These are phyloP conservation scores for Acer negundo DNA, from an alignment of 345 rosid genomes.

Conservation along the genomic window DNA sequence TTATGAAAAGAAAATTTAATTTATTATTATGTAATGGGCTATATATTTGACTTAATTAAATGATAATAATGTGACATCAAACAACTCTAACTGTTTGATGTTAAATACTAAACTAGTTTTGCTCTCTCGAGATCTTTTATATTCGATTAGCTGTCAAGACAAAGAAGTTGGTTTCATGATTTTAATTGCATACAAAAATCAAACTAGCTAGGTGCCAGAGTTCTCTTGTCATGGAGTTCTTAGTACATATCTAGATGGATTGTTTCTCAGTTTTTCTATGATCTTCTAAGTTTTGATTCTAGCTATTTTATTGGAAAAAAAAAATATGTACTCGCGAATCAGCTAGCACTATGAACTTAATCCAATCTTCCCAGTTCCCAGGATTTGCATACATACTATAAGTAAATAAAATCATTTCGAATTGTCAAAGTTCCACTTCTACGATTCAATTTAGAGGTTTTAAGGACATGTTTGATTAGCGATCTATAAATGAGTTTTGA, in stretches of 20 bases:
- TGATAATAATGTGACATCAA: too few species aligned
- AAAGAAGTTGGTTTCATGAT: conserved; percentile 1
- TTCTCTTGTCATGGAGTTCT: background rate
- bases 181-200: background rate
- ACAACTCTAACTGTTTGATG: background rate
- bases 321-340: too few species aligned
- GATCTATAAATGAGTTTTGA: too few species aligned
- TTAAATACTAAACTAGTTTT: background rate
- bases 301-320: background rate
- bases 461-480: background rate
- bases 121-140: background rate
- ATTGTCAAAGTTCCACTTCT: too few species aligned
- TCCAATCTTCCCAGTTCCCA: too few species aligned
- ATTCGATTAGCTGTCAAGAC: background rate
- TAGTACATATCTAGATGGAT: background rate
- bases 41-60: too few species aligned
- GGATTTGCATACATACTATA: too few species aligned
- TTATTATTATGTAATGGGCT: too few species aligned
- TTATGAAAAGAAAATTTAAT: too few species aligned
- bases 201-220: background rate
- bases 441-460: background rate
- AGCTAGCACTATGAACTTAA: too few species aligned
- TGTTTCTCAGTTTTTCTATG: background rate
- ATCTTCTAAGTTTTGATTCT: too few species aligned
- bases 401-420: too few species aligned